Evolutionary conservation across 83 land plant genomes (phyloP).

Genomic region (Picea abies): DNA sequence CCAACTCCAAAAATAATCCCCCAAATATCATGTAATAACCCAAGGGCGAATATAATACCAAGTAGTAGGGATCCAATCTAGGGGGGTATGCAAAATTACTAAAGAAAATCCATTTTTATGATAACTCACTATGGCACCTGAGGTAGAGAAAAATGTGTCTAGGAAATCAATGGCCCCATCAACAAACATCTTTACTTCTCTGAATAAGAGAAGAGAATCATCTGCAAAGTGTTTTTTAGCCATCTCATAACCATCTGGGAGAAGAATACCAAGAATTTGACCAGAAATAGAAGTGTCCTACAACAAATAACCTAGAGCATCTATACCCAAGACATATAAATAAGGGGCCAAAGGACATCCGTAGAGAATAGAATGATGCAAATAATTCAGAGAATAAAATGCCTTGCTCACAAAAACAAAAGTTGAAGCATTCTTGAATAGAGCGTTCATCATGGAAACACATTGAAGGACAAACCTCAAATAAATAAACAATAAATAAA

Average conservation of each 20-base stretch:
- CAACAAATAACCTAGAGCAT: neutral
- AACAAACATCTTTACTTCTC: too few relatives aligned
- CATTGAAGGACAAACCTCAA: neutral
- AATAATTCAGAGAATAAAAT: neutral
- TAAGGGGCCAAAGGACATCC: neutral
- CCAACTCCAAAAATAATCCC: too few relatives aligned
- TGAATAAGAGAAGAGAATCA: too few relatives aligned
- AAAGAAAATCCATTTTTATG: too few relatives aligned
- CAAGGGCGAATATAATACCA: too few relatives aligned
- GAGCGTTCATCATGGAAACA: neutral
- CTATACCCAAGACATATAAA: neutral
- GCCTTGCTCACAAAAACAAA: neutral
- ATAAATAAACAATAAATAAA: neutral
- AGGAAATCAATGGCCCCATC: too few relatives aligned
- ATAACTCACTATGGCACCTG: too few relatives aligned
- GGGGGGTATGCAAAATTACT: too few relatives aligned
- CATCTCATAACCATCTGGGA: neutral
- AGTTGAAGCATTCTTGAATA: neutral
- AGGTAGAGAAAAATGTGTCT: too few relatives aligned
- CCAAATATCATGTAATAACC: too few relatives aligned
- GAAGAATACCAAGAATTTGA: neutral
- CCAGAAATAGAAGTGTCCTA: neutral
- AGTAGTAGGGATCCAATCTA: too few relatives aligned
- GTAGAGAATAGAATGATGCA: neutral
- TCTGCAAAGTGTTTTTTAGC: too few relatives aligned